Conservation (phyloP, 495 filamentous ascomycete species). For the Hamigera avellanea region DNA sequence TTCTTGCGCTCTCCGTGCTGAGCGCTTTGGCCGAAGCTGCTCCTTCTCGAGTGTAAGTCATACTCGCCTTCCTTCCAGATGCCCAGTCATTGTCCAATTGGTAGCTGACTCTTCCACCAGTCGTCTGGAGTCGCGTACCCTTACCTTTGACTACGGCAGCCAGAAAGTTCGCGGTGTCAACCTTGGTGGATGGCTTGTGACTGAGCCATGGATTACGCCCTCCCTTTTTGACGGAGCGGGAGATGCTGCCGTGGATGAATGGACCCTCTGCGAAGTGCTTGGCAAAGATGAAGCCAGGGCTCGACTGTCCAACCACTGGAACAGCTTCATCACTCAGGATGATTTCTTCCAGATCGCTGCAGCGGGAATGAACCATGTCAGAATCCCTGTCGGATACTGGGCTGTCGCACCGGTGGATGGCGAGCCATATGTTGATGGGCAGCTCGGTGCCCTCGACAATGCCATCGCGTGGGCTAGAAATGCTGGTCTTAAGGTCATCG, state of each 20-base stretch:
- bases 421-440: conserved; percentile 65
- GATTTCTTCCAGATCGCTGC: conserved; percentile 57
- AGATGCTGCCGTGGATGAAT: conserved; percentile 50
- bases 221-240: conserved; percentile 44
- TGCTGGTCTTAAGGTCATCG: conserved; percentile 52
- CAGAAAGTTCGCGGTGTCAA: conserved; percentile 44
- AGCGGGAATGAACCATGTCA: conserved; percentile 61
- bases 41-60: conserved; percentile 21
- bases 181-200: conserved; percentile 46
- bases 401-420: conserved; percentile 44
- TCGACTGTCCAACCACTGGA: conserved; percentile 45
- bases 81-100: not conserved
- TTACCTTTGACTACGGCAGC: conserved; percentile 32
- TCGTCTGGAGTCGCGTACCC: conserved; percentile 17
- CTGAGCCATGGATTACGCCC: conserved; percentile 57
- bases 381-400: conserved; percentile 78
- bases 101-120: conserved; percentile 10
- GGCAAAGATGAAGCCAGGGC: conserved; percentile 37
- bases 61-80: not conserved
- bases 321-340: conserved; percentile 49
- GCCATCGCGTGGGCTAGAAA: conserved; percentile 58
- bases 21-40: conserved; percentile 21
- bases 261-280: conserved; percentile 39
- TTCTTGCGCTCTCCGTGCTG: conserved; percentile 25
- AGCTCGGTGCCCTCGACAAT: conserved; percentile 51